Evolutionary conservation across 2,329 filamentous ascomycete species (phyloP), one percentile per base, ranked within the genome.

Genomic region (Diaporthe destruens): DNA sequence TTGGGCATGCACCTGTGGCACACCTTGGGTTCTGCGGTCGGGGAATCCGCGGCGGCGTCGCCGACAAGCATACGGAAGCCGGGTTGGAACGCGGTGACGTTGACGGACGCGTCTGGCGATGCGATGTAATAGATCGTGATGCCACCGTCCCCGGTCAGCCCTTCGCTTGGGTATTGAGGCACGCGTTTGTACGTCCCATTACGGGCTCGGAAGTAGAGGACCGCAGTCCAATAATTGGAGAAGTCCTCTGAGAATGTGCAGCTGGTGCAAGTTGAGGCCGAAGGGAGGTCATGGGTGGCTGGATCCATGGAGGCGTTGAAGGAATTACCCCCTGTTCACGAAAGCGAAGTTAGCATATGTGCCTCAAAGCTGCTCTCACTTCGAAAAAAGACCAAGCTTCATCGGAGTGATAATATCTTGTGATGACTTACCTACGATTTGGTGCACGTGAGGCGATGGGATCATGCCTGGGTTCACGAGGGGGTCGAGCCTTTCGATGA

Each of bases 401-500:
- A 7, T 3, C 6, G 16, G 47, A 4, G 6, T 3, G 12, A n/a
- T n/a, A 53, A 44, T 6, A 1, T 36, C 1, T 5, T 7, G 2
- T 12, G 1, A 23, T 20, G 4, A 72, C 71, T 54, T 44, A 69
- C 71, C 88, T 69, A 87, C 84, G 72, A 90, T 86, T 54, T 86
- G 87, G 77, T 90, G 89, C 7, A 88, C 84, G 79, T 90, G 88
- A 16, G 80, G 79, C 11, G 87, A 84, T 5, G 88, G 86, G 32
- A 87, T 82, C 4, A 72, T 54, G 3, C 87, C 87, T 8, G 79
- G 78, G 74, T 80, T 80, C 34, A 81, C 79, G 1, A 80, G 75
- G 6, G 79, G 79, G 69, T 80, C 79, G n/a, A 80, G 75, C 1
- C 79, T 75, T 72, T 80, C 78, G 63, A 89, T 80, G 71, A 88